Conservation (phyloP, 805 yeast genomes). For the Wickerhamomyces queroliae region DNA sequence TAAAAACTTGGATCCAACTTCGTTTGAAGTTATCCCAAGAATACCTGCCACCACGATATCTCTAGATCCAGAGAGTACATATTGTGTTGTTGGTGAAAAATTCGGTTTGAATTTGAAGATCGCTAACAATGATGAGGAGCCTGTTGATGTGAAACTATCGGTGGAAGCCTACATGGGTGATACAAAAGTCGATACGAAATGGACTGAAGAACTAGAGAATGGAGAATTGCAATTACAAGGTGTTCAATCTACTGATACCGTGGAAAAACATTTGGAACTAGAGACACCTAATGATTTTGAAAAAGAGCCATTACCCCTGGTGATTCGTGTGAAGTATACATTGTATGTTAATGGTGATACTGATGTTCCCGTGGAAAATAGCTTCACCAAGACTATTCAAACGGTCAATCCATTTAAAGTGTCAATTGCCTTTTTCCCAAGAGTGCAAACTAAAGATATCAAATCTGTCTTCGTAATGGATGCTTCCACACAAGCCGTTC, state of each 20-base stretch:
- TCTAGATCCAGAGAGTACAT: slow-evolving; percentile 17
- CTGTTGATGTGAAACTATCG: slow-evolving; percentile 23
- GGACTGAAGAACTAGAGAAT: slow-evolving; percentile 7
- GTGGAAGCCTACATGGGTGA: slow-evolving; percentile 9
- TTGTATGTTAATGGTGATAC: slow-evolving; percentile 25
- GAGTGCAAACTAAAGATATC: slow-evolving; percentile 21
- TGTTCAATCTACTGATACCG: no score
- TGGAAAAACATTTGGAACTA: slow-evolving; percentile 1
- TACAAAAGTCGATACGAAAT: neutral
- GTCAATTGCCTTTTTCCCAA: slow-evolving; percentile 26
- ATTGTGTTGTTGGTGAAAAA: slow-evolving; percentile 27
- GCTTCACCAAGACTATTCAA: slow-evolving; percentile 18
- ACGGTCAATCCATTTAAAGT: slow-evolving; percentile 26
- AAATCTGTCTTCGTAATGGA: slow-evolving; percentile 21
- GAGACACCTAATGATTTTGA: slow-evolving; percentile 6
- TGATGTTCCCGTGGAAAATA: slow-evolving; percentile 24
- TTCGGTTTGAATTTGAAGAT: slow-evolving; percentile 20
- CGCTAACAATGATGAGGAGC: slow-evolving; percentile 26
- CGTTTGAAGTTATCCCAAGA: slow-evolving; percentile 30
- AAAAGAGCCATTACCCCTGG: neutral
- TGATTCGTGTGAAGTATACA: slow-evolving; percentile 14
- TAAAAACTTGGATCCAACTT: slow-evolving; percentile 13
- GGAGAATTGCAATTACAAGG: no score
- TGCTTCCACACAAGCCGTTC: slow-evolving; percentile 14
- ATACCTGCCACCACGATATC: slow-evolving; percentile 28